Conservation (phyloP, 2,329 filamentous ascomycete genomes). For the Pseudogymnoascus pannorum region DNA sequence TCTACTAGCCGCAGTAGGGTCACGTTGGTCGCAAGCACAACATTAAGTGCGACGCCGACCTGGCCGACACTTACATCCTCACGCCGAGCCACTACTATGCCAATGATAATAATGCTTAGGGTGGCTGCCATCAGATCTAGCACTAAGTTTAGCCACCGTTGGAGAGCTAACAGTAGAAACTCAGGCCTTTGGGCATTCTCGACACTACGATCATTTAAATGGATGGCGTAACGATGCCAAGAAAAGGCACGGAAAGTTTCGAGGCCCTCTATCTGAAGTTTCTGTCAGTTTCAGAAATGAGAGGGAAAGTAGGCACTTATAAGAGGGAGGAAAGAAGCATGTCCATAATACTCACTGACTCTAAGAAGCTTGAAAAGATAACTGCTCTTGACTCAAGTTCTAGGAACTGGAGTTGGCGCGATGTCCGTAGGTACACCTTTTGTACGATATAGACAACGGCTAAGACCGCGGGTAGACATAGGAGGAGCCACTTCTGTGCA, state of each 20-base stretch:
- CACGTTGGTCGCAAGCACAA: constrained; percentile 19
- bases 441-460: constrained; percentile 43
- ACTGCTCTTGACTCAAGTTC: constrained; percentile 56
- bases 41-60: constrained; percentile 22
- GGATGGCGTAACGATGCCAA: constrained; percentile 40
- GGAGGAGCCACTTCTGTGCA: constrained; percentile 38
- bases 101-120: constrained; percentile 16
- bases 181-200: constrained; percentile 48
- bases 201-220: constrained; percentile 40
- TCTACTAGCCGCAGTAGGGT: constrained; percentile 25
- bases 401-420: constrained; percentile 50
- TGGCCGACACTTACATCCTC: constrained; percentile 17
- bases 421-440: constrained; percentile 52
- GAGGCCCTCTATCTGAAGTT: constrained; percentile 39
- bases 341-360: constrained; percentile 27
- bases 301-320: too few species aligned
- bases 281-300: too few species aligned
- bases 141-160: constrained; percentile 48
- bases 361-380: constrained; percentile 34
- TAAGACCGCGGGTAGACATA: constrained; percentile 43
- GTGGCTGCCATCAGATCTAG: constrained; percentile 27
- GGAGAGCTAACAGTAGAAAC: constrained; percentile 48
- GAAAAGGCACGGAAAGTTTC: constrained; percentile 49
- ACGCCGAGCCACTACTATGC: constrained; percentile 15
- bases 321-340: too few species aligned